These are phyloP conservation scores for Calvatia gigantea DNA, from an alignment of 768 basidiomycete genomes.

Conservation along the genomic window DNA sequence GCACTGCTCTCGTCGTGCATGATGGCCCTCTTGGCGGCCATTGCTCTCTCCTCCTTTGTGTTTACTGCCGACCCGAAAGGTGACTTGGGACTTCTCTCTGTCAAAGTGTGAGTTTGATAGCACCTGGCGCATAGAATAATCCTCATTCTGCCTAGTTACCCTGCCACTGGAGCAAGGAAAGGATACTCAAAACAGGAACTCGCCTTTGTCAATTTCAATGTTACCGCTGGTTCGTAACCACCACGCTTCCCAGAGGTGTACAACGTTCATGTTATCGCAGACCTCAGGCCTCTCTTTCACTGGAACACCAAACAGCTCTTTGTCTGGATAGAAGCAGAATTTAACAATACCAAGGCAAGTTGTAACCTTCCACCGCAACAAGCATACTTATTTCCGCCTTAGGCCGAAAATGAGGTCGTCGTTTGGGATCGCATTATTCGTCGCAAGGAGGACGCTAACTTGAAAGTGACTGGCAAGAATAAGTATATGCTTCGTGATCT, in stretches of 20 bases:
- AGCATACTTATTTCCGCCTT: slow-evolving; percentile 1
- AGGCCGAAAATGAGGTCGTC: slow-evolving; percentile 56
- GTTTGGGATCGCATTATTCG: slow-evolving; percentile 91
- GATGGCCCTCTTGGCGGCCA: slow-evolving; percentile 65
- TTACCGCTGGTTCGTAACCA: slow-evolving; percentile 59
- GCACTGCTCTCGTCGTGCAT: slow-evolving; percentile 71
- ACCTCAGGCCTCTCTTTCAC: slow-evolving; percentile 80
- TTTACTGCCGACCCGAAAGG: slow-evolving; percentile 59
- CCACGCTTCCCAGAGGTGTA: not conserved
- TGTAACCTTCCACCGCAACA: not conserved
- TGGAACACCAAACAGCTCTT: slow-evolving; percentile 99
- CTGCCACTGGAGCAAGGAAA: slow-evolving; percentile 37
- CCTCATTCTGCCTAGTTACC: slow-evolving; percentile 32
- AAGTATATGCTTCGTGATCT: slow-evolving; percentile 84
- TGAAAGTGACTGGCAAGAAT: slow-evolving; percentile 67
- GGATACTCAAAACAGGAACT: slow-evolving; percentile 70
- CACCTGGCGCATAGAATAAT: not conserved
- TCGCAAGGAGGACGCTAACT: slow-evolving; percentile 68
- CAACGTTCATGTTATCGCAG: slow-evolving; percentile 33
- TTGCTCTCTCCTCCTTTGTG: slow-evolving; percentile 72
- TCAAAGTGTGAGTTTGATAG: slow-evolving; percentile 69
- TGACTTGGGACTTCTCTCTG: slow-evolving; percentile 50
- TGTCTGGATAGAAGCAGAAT: slow-evolving; percentile 83
- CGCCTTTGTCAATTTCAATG: slow-evolving; percentile 78
- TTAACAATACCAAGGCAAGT: slow-evolving; percentile 62